Evolutionary conservation across 257 asterid species (phyloP), one percentile per base, ranked within the genome.

Genomic region (Solanum virginianum): DNA sequence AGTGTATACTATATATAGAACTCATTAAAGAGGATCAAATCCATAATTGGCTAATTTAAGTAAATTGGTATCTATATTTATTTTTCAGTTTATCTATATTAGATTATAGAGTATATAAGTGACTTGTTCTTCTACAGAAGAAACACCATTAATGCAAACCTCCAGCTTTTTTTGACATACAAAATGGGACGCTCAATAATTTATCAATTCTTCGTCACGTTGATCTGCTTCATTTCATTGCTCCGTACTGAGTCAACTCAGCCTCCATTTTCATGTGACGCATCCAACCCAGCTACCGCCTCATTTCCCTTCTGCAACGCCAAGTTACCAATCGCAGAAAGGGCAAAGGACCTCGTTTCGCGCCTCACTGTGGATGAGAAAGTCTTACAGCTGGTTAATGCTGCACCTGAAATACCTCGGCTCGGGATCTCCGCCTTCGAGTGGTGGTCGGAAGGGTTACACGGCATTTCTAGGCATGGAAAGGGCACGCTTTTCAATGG

Each of bases 361-460:
- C 93, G 93, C 66, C 89, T 94, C 3, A 93, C 90, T 0, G 87
- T 93, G 63, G 97, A 94, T 18, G 98, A 94, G 84, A 94, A 94
- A 71, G 86, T 94, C 29, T 59, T 87, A 43, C 97, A 92, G 86
- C 94, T 94, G 0, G 95, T 89, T 7, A 90, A 91, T 88, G 26
- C 84, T 2, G 95, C 94, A 10, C 89, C 92, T 12, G 92, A 92
- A 85, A 80, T 94, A 49, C 94, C 95, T 17, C 89, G 97, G 11
- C 97, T 94, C 43, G 90, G 87, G n/a, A 84, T 94, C 85, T 90
- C 98, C 83, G 92, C 95, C 70, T 91, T 89, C 81, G 88, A 92
- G 89, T 94, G 97, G 98, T 93, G 98, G 98, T 93, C 95, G 60
- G 98, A 93, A 86, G 97, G 91, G 8, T 83, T 91, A 87, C 98